Evolutionary conservation across 768 basidiomycete species (phyloP).

Genomic region (Rhodotorula kratochvilovae): DNA sequence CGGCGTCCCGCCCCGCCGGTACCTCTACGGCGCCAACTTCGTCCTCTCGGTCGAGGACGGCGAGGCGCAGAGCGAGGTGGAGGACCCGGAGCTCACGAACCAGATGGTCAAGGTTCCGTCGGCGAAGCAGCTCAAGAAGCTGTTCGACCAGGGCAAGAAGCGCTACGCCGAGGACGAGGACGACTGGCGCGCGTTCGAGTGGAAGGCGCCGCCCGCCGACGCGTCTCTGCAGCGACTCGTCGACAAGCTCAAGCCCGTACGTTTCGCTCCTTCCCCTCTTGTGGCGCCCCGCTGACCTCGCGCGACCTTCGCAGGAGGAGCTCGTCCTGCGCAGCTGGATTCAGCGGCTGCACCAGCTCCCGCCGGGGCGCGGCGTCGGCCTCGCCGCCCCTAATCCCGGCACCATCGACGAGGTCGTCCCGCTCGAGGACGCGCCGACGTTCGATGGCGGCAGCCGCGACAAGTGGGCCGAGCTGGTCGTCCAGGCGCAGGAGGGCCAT

Average conservation of each 20-base stretch:
- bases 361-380: constrained; percentile 5
- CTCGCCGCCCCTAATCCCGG: not conserved
- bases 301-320: constrained; percentile 12
- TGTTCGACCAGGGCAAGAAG: constrained; percentile 14
- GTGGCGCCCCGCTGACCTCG: not conserved
- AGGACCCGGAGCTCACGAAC: constrained; percentile 21
- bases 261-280: not conserved
- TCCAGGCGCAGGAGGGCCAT: constrained; percentile 13
- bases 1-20: constrained; percentile 4
- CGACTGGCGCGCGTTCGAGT: constrained; percentile 21
- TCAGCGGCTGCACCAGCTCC: not conserved
- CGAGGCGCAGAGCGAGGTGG: constrained; percentile 3
- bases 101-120: constrained; percentile 24
- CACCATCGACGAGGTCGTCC: not conserved
- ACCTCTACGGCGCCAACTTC: constrained; percentile 35
- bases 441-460: constrained; percentile 17
- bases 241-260: constrained; percentile 5
- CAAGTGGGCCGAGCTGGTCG: constrained; percentile 17
- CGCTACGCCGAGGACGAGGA: constrained; percentile 8
- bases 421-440: not conserved
- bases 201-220: constrained; percentile 20
- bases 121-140: constrained; percentile 12
- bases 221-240: constrained; percentile 4
- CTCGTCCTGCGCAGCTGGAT: constrained; percentile 26
- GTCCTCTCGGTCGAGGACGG: constrained; percentile 2